These are phyloP conservation scores for Prinsepia uniflora DNA, from an alignment of 306 rosid species.

Conservation along the genomic window DNA sequence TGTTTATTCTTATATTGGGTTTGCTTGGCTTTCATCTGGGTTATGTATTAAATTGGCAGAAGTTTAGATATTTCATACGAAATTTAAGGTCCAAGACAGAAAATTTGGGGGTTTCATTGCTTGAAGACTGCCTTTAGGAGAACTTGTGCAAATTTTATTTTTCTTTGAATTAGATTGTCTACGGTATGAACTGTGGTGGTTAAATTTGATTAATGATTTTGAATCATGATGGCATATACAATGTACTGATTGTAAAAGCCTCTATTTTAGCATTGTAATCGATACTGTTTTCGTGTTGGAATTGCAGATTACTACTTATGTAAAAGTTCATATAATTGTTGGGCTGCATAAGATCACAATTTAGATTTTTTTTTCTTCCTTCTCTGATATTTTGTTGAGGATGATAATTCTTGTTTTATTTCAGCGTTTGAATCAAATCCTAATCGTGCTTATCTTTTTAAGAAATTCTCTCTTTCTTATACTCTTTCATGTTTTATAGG, in stretches of 20 bases:
- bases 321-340: background rate
- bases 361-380: background rate
- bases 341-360: background rate
- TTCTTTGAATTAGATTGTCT: slow-evolving; percentile 1
- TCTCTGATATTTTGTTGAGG: slow-evolving; percentile 3
- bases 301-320: background rate
- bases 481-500: slow-evolving; percentile 36
- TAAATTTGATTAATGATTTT: background rate
- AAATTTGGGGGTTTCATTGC: background rate
- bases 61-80: slow-evolving; percentile 12
- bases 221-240: background rate
- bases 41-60: slow-evolving; percentile 17
- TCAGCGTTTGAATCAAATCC: background rate
- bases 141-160: background rate
- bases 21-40: slow-evolving; percentile 26
- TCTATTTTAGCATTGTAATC: background rate
- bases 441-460: background rate
- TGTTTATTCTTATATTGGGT: background rate
- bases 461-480: slow-evolving; percentile 8
- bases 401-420: background rate
- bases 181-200: background rate
- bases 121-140: background rate
- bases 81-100: slow-evolving; percentile 4
- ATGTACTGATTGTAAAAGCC: background rate
- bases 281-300: background rate